These are phyloP conservation scores for Anastatica hierochuntica DNA, from an alignment of 345 rosid genomes.

Conservation along the genomic window DNA sequence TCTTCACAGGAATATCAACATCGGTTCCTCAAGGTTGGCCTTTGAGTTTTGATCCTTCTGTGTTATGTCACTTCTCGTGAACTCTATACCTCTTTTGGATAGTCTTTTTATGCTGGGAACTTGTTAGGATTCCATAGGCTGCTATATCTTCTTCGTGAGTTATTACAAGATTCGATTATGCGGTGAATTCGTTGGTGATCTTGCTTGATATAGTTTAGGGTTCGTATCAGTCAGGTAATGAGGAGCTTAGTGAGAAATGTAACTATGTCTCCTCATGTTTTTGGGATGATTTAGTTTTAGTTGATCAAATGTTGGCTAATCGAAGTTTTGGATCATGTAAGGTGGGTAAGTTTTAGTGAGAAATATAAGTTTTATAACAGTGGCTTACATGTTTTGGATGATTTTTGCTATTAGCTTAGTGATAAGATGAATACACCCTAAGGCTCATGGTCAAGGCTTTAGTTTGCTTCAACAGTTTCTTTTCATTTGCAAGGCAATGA, in stretches of 20 bases:
- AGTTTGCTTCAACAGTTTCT: neutral
- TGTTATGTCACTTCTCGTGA: neutral
- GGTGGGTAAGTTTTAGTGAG: too few species aligned
- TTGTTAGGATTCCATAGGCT: neutral
- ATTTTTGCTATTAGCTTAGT: slow-evolving; percentile 1
- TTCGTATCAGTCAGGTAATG: neutral
- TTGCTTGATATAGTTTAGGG: neutral
- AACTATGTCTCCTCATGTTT: neutral
- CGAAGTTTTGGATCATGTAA: neutral
- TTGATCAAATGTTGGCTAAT: neutral
- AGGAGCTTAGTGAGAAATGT: neutral
- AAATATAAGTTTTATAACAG: neutral
- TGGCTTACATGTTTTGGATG: neutral
- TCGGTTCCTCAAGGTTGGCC: slow-evolving; percentile 52
- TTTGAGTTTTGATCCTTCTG: neutral
- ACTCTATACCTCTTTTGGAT: too few species aligned
- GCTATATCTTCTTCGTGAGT: too few species aligned
- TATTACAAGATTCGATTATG: too few species aligned
- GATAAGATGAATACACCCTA: slow-evolving; percentile 2
- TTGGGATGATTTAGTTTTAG: neutral
- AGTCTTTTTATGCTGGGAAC: too few species aligned
- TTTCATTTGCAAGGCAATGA: neutral
- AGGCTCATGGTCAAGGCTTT: neutral
- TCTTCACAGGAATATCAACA: slow-evolving; percentile 68
- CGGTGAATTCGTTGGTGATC: neutral